A percentile compares a stretch with the other conserved stretches of the same genome.
These are phyloP conservation scores for Blastomyces parvus DNA, from an alignment of 2,329 filamentous ascomycete species.

Conservation along the genomic window DNA sequence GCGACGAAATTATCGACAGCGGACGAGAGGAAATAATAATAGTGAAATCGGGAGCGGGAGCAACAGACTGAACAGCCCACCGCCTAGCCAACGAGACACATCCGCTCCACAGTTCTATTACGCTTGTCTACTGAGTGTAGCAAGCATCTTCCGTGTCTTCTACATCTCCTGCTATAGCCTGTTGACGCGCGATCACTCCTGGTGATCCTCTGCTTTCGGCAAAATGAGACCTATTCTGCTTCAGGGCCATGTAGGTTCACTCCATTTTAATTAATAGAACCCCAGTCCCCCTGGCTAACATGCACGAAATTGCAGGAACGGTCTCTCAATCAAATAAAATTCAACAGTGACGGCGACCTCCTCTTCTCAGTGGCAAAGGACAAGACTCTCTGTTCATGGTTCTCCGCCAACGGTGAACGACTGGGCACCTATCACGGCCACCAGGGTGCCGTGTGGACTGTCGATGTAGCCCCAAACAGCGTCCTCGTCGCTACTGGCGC, in stretches of 20 bases:
- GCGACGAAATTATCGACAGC: constrained; percentile 10
- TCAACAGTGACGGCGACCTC: constrained; percentile 90
- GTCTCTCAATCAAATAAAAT: constrained; percentile 92
- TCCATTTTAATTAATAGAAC: constrained; percentile 7
- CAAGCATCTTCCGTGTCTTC: background rate
- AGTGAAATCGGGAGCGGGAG: background rate
- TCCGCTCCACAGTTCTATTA: constrained; percentile 2
- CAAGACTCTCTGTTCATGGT: constrained; percentile 95
- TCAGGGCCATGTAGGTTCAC: constrained; percentile 66
- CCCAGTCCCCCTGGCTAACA: constrained; percentile 14
- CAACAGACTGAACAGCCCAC: background rate
- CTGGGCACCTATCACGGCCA: constrained; percentile 95
- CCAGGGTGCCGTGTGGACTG: constrained; percentile 96
- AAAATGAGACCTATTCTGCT: constrained; percentile 95
- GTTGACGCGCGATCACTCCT: background rate
- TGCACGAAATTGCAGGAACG: constrained; percentile 52
- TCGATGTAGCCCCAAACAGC: constrained; percentile 88
- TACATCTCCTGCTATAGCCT: background rate
- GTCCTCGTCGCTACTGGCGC: constrained; percentile 89
- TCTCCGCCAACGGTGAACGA: constrained; percentile 93
- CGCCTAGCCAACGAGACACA: constrained; percentile 1
- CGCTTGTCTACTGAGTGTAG: background rate
- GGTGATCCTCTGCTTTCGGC: constrained; percentile 20
- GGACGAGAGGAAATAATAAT: background rate
- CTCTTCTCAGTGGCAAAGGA: constrained; percentile 95